These are phyloP conservation scores for Helminthosporium solani DNA, from an alignment of 2,329 filamentous ascomycete species.

Conservation along the genomic window DNA sequence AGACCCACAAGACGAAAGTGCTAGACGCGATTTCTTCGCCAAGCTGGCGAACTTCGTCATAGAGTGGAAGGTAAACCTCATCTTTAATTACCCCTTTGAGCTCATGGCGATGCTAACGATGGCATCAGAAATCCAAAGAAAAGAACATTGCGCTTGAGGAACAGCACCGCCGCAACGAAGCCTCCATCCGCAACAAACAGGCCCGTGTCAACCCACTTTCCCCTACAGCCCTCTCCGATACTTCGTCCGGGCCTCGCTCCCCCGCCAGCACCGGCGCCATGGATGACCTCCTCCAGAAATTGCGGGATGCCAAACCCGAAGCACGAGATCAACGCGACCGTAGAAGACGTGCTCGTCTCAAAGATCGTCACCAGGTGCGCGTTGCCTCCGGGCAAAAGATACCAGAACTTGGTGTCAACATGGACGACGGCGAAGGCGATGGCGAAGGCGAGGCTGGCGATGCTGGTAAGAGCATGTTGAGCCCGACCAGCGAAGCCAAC, in stretches of 20 bases:
- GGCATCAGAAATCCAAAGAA: constrained; percentile 73
- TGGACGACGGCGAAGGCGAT: constrained; percentile 43
- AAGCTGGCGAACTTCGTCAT: constrained; percentile 87
- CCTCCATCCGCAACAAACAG: constrained; percentile 82
- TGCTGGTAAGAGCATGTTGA: constrained; percentile 55
- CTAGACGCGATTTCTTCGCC: constrained; percentile 90
- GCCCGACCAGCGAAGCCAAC: constrained; percentile 47
- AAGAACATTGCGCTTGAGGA: constrained; percentile 89
- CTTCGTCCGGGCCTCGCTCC: constrained; percentile 51
- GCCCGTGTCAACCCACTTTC: constrained; percentile 55
- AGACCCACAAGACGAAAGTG: constrained; percentile 86
- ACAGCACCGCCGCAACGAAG: constrained; percentile 79
- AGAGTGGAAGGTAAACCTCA: constrained; percentile 75
- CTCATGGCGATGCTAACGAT: constrained; percentile 6
- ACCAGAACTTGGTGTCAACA: constrained; percentile 67
- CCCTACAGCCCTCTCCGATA: constrained; percentile 48
- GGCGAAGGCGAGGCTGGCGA: constrained; percentile 40
- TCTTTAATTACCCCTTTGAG: neutral
- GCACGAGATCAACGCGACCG: constrained; percentile 85
- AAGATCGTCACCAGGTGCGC: constrained; percentile 86
- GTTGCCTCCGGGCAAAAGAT: constrained; percentile 86
- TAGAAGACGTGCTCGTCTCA: constrained; percentile 79
- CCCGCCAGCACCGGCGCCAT: constrained; percentile 83
- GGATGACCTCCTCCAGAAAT: constrained; percentile 92
- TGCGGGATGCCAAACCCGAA: constrained; percentile 89